These are phyloP conservation scores for Effrenium voratum DNA, from an alignment of 73 alveolate genomes.

Conservation along the genomic window DNA sequence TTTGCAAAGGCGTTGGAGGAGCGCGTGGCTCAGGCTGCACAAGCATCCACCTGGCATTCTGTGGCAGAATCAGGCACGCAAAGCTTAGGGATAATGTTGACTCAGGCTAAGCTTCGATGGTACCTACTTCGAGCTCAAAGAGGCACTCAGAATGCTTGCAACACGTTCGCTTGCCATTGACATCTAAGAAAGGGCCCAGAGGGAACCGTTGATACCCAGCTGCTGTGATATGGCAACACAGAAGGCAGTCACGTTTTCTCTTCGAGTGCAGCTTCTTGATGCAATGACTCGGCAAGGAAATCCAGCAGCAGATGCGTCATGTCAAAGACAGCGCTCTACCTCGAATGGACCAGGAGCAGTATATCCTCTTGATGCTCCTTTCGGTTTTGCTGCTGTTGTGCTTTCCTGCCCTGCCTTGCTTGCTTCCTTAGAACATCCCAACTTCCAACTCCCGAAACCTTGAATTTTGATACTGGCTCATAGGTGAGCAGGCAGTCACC, in stretches of 20 bases:
- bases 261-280: neutral
- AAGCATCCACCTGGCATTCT: neutral
- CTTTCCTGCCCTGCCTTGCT: neutral
- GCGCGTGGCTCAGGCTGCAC: neutral
- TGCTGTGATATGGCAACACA: neutral
- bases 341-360: conserved; percentile 79
- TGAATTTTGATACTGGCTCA: too few species aligned
- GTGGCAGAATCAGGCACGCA: neutral
- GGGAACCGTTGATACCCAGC: too few species aligned
- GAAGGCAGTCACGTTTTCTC: neutral
- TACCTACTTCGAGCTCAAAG: conserved; percentile 53
- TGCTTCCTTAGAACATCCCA: neutral
- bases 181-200: too few species aligned
- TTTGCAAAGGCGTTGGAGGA: conserved; percentile 83
- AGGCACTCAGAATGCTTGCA: neutral
- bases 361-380: neutral
- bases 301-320: conserved; percentile 50
- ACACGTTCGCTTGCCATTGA: too few species aligned
- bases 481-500: neutral
- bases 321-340: conserved; percentile 24
- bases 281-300: neutral
- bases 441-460: too few species aligned
- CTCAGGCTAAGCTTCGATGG: conserved; percentile 45
- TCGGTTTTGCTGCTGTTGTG: neutral
- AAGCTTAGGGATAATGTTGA: neutral